Evolutionary conservation across 805 yeast species (phyloP).

Genomic region (Kodamaea kakaduensis): DNA sequence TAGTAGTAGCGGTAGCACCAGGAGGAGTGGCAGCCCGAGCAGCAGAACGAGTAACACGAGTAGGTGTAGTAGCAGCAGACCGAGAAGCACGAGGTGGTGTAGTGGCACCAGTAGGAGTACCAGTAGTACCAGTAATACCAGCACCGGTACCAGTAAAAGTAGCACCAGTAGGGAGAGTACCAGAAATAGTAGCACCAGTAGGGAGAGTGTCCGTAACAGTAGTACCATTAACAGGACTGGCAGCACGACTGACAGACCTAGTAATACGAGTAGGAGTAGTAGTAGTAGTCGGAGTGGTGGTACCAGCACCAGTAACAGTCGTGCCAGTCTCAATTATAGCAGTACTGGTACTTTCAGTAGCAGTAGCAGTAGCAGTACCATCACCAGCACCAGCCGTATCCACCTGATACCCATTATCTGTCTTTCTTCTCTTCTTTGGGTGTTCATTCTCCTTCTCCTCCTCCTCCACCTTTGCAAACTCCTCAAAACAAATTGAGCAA

Average conservation of each 20-base stretch:
- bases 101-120: conserved; percentile 1
- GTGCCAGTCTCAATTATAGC: neutral
- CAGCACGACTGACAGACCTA: too few species aligned
- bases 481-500: conserved; percentile 54
- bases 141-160: neutral
- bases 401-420: neutral
- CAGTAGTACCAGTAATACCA: neutral
- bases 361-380: neutral
- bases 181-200: too few species aligned
- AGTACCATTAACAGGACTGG: too few species aligned
- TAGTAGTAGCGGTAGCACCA: neutral
- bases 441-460: conserved; percentile 4
- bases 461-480: conserved; percentile 12
- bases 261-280: conserved; percentile 1
- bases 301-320: neutral
- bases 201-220: neutral
- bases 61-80: too few species aligned
- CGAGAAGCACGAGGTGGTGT: too few species aligned
- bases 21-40: too few species aligned
- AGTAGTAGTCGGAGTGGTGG: neutral
- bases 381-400: too few species aligned
- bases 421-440: conserved; percentile 8
- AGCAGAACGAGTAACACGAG: neutral
- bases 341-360: conserved; percentile 3
- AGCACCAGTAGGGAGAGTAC: neutral